Conservation (phyloP, 805 yeast species). For the Sugiyamaella lignohabitans region DNA sequence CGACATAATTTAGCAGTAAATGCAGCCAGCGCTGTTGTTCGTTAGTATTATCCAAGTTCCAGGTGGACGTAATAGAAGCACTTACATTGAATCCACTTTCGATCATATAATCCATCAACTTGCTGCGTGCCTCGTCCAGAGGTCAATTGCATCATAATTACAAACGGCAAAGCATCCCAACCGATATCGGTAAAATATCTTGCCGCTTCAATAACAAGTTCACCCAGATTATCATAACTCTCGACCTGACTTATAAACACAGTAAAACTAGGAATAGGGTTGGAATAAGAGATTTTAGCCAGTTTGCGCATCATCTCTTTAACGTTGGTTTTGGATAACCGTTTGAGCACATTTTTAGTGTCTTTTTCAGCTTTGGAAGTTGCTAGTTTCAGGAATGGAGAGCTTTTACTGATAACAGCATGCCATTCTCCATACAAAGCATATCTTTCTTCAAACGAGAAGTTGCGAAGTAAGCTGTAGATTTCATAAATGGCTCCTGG, state of each 20-base stretch:
- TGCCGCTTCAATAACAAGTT: conserved; percentile 72
- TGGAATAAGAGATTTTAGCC: conserved; percentile 63
- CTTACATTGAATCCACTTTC: conserved; percentile 67
- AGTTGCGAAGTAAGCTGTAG: conserved; percentile 46
- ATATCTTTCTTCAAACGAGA: conserved; percentile 58
- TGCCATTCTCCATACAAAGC: conserved; percentile 76
- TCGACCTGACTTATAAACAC: conserved; percentile 77
- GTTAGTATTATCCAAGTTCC: background rate
- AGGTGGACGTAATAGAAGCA: background rate
- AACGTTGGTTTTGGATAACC: conserved; percentile 76
- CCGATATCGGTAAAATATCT: conserved; percentile 66
- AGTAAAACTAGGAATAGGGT: conserved; percentile 71
- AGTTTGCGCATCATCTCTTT: conserved; percentile 64
- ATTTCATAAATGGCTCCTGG: conserved; percentile 57
- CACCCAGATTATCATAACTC: conserved; percentile 81
- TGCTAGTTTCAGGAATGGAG: conserved; percentile 50
- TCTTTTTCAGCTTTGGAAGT: conserved; percentile 66
- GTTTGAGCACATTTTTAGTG: conserved; percentile 69
- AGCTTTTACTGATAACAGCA: conserved; percentile 49
- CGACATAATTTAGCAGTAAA: conserved; percentile 71
- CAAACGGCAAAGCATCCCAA: conserved; percentile 79
- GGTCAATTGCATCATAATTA: conserved; percentile 63
- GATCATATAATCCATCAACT: conserved; percentile 70
- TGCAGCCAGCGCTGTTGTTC: conserved; percentile 49
- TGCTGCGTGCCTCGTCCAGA: conserved; percentile 63